A percentile compares a stretch with the other conserved stretches of the same genome.
Conservation (phyloP, 345 rosid species). For the Rubroshorea leprosula region DNA sequence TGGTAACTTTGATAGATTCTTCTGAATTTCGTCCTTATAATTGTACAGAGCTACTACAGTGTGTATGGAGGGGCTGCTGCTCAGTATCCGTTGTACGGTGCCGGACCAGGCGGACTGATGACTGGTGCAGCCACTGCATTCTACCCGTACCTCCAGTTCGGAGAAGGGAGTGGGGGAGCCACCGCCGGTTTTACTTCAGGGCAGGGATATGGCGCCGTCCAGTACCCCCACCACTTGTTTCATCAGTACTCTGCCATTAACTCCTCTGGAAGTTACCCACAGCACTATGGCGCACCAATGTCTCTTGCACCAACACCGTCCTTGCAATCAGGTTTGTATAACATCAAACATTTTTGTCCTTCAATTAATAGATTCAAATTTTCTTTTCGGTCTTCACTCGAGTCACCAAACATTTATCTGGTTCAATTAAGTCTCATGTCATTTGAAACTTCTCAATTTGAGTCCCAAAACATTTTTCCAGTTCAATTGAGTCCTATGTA, state of each 20-base stretch:
- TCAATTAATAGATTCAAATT: too few species aligned
- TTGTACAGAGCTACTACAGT: conserved; percentile 68
- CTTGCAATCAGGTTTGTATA: conserved; percentile 65
- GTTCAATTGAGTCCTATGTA: too few species aligned
- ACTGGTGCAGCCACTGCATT: conserved; percentile 50
- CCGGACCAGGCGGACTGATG: conserved; percentile 54
- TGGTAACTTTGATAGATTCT: too few species aligned
- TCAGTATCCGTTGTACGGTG: conserved; percentile 76
- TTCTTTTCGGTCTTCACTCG: too few species aligned
- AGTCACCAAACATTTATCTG: too few species aligned
- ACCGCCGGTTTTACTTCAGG: conserved; percentile 41
- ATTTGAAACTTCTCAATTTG: too few species aligned
- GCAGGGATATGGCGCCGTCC: conserved; percentile 48
- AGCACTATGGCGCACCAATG: conserved; percentile 67
- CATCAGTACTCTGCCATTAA: conserved; percentile 69
- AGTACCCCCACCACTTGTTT: conserved; percentile 72
- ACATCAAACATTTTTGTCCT: not conserved
- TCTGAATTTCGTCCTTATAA: conserved; percentile 9
- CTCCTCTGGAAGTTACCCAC: conserved; percentile 55
- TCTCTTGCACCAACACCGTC: conserved; percentile 79
- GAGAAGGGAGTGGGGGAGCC: conserved; percentile 62
- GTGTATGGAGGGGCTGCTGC: conserved; percentile 73
- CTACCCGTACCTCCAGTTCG: conserved; percentile 80
- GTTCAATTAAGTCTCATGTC: not conserved
- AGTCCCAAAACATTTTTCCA: too few species aligned